Evolutionary conservation across 176 grass and related monocot genomes (phyloP).

Genomic region (Secale cereale): DNA sequence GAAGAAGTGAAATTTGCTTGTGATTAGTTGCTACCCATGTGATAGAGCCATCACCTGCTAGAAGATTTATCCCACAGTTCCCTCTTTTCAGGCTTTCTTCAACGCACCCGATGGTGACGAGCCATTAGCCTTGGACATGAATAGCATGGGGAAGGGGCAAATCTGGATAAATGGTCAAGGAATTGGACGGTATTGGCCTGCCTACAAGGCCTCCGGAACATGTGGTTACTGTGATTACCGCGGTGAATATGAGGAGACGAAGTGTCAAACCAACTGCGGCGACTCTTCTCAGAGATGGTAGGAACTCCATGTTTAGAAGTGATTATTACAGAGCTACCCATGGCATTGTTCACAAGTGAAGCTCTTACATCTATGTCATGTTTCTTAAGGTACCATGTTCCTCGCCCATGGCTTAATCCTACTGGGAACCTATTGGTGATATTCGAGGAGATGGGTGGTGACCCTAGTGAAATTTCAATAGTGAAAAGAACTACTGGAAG

Average conservation of each 20-base stretch:
- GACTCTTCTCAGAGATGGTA: conserved; percentile 97
- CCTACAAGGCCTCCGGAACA: conserved; percentile 66
- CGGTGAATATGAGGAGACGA: conserved; percentile 73
- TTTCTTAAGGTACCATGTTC: conserved; percentile 83
- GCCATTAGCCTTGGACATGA: conserved; percentile 96
- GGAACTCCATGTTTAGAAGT: background rate
- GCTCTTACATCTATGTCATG: conserved; percentile 18
- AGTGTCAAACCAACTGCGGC: conserved; percentile 90
- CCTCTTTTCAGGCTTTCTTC: conserved; percentile 69
- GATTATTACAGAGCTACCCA: background rate
- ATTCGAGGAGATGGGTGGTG: conserved; percentile 95
- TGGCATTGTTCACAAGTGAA: conserved; percentile 1
- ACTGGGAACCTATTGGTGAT: conserved; percentile 91
- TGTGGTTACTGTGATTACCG: conserved; percentile 79
- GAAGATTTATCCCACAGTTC: background rate
- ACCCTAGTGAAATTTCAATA: conserved; percentile 69
- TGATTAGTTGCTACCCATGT: background rate
- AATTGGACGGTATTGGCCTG: conserved; percentile 91
- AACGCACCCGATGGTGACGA: conserved; percentile 85
- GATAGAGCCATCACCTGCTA: background rate
- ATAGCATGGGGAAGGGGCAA: conserved; percentile 95
- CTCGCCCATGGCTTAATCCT: conserved; percentile 90
- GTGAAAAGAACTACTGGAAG: conserved; percentile 72
- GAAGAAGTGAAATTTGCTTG: background rate
- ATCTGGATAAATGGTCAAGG: conserved; percentile 96